phyloP scores from a whole-genome alignment of 2,329 filamentous ascomycete species.

The Monascus ruber region DNA sequence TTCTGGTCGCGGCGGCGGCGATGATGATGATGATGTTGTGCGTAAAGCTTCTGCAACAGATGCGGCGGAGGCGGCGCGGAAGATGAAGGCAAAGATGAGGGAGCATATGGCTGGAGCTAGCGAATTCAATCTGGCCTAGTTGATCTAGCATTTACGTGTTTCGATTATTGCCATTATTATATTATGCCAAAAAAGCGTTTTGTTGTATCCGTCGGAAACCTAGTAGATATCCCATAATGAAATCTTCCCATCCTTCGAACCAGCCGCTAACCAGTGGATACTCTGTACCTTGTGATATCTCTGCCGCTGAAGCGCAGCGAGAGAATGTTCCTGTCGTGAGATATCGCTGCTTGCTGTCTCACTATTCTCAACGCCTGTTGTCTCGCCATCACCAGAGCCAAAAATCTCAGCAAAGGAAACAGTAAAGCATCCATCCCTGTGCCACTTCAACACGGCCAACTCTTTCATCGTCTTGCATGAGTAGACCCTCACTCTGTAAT shows the following conservation, averaged over 20 bases:
- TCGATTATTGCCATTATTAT: slow-evolving; percentile 8
- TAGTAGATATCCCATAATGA: slow-evolving; percentile 92
- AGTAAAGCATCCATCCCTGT: slow-evolving; percentile 75
- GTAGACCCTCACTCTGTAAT: slow-evolving; percentile 70
- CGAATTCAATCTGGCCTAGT: slow-evolving; percentile 48
- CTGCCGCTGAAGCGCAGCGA: slow-evolving; percentile 49
- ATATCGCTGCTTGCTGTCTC: not conserved
- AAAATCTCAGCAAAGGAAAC: slow-evolving; percentile 53
- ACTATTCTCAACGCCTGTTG: not conserved
- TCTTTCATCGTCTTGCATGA: slow-evolving; percentile 70
- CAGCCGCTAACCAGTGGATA: slow-evolving; percentile 81
- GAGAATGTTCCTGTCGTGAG: slow-evolving; percentile 7
- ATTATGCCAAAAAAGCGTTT: too few relatives aligned
- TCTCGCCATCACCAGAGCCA: not conserved
- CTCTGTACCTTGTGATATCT: slow-evolving; percentile 52
- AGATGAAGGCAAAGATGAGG: slow-evolving; percentile 44
- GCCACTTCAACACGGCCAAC: slow-evolving; percentile 88
- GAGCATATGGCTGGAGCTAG: slow-evolving; percentile 41
- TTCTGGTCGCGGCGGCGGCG: slow-evolving; percentile 9
- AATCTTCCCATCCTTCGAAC: slow-evolving; percentile 89
- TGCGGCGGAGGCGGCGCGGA: slow-evolving; percentile 37
- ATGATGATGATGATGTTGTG: slow-evolving; percentile 14
- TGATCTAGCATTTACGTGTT: slow-evolving; percentile 3
- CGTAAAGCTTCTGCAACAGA: slow-evolving; percentile 21
- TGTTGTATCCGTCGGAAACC: slow-evolving; percentile 9